Base-by-base conservation (phyloP, 257 asterid genomes). In the Perilla frutescens region DNA sequence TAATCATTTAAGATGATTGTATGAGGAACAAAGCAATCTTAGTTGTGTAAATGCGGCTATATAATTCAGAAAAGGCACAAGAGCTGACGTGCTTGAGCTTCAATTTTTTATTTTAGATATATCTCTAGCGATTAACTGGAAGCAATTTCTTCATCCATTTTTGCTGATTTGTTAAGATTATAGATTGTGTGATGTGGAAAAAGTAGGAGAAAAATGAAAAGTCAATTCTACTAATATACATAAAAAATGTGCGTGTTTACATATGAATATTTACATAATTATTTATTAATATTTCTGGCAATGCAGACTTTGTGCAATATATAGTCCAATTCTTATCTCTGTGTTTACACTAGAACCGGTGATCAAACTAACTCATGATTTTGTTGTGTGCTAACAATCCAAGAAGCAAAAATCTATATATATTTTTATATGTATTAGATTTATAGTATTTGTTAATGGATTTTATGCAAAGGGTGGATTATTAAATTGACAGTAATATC, bases 161-260 rank as follows among this genome's bases (percentile, higher is more conserved):
- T 20, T 69, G 77, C 85, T 74, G 49, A 49, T 20, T 59, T 59
- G 11, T 58, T 29, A 81, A 58, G 75, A 70, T 77, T 51, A 62
- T 62, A 51, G 77, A 37, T 81, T 79, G 84, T 76, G 82, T 84
- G 40, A 3, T 39, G 47, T 61, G 20, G 79, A 73, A 73, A 77
- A 83, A 72, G 79, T 77, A 31, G 67, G 39, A 26, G 15, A 34
- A 68, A 66, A 31, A 36, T 34, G 2, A 61, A 68, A 82, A 64
- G 80, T 80, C 87, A 83, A 74, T 68, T 41, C 61, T 39, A 4
- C 31, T 34, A 26, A 41, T 43, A 20, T 20, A 20, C 26, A 20
- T 20, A 40, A 26, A 7, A 5, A 3, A 8, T 26, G 5, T 51
- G 5, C 29, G 34, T 60, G 51, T 71, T 45, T 43, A 6, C 48